Evolutionary conservation across 2,329 filamentous ascomycete genomes (phyloP).

Genomic region (Fusarium cicatricum): DNA sequence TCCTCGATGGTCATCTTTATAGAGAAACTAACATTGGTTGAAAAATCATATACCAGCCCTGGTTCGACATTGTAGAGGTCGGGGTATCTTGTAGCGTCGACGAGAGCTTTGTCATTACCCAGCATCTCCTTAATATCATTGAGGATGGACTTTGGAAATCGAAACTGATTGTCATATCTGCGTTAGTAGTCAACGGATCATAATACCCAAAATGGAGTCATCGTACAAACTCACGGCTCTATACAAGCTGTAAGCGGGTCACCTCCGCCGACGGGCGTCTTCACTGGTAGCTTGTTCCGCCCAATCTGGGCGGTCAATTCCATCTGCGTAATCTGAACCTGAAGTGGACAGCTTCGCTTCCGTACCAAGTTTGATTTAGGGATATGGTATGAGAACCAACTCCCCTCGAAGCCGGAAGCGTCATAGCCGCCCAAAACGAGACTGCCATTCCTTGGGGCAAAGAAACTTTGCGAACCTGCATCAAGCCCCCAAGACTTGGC

Average conservation of each 20-base stretch:
- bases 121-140: neutral
- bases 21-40: neutral
- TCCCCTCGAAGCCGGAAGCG: neutral
- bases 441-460: neutral
- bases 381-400: neutral
- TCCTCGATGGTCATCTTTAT: neutral
- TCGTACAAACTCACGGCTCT: neutral
- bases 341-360: neutral
- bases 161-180: neutral
- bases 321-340: neutral
- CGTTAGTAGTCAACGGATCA: neutral
- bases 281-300: neutral
- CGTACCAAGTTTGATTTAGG: neutral
- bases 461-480: neutral
- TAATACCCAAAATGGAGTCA: neutral
- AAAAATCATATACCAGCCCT: neutral
- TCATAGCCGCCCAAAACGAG: neutral
- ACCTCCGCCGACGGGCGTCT: neutral
- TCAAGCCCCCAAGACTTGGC: neutral
- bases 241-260: neutral
- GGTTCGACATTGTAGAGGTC: neutral
- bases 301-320: neutral
- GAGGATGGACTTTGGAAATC: neutral
- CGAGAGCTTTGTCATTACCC: neutral
- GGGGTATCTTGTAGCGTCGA: neutral